Evolutionary conservation across 306 rosid genomes (phyloP), one percentile per base, ranked within the genome.

Genomic region (Echinosophora koreensis): DNA sequence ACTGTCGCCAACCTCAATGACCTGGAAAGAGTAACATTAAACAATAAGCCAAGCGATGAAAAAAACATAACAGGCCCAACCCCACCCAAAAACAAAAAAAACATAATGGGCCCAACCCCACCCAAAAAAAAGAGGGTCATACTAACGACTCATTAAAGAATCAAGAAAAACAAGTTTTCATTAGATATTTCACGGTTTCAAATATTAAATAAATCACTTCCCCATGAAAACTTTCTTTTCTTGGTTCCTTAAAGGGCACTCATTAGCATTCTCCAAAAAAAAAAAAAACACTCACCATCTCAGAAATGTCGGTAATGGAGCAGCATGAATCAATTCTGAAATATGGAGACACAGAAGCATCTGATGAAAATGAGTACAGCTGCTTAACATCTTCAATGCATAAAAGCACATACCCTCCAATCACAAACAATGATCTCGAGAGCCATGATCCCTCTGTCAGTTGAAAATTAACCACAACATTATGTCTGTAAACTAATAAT

Each of bases 391-490:
- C 97, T 82, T 95, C 99, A 57, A 69, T 57, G 86, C 99, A 95
- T 74, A 90, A 42, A 86, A 95, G 81, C 66, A 92, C 79, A 84
- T 88, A 79, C 44, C 81, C 86, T 75, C 87, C 93, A 62, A 84
- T 79, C 71, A 92, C 86, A 82, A 95, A 92, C 64, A 90, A 63
- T 6, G 99, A 95, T 87, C 99, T 91, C 59, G 94, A 77, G 64
- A 74, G 79, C 99, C 96, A 89, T 46, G 77, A 73, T 80, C 81
- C 88, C 73, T 81, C 99, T 92, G 91, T 32, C 77, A 77, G 70
- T 54, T 27, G 38, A 57, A 70, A 81, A 75, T 51, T 5, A 73
- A 65, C 37, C 47, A 57, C 30, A 73, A 39, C 14, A 61, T 81
- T 44, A 55, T 10, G 56, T 38, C 60, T 81, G 83, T 39, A 61